Evolutionary conservation across 805 yeast species (phyloP), one percentile per base, ranked within the genome.

Genomic region (Lipomyces orientalis): DNA sequence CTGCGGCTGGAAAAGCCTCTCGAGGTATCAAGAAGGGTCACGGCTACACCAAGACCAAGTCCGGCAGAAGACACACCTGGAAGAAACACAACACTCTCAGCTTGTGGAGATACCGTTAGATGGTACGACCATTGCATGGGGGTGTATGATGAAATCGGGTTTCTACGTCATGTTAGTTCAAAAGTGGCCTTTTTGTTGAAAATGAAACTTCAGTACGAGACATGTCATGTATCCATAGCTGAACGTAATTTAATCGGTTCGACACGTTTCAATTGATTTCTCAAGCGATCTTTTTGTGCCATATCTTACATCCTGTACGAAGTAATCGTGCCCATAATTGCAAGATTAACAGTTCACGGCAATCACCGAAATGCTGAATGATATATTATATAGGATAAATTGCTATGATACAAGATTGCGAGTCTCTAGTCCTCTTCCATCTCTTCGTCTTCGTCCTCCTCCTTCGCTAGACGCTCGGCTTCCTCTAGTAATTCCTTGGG

Each of bases 21-120:
- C 91, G 99, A 89, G 99, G 99, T 91, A 92, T 95, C 89, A 93
- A 93, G 97, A 95, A 94, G 91, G 99, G 99, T 84, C 99, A 95
- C 94, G 86, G 87, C 84, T 95, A 80, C 97, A 88, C 90, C 97
- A 93, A 94, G 90, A 94, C 98, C 88, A 84, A 85, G 80, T 93
- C 97, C 80, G 99, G 99, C 83, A 93, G 98, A 67, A 63, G 72
- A 61, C 68, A 94, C 92, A 95, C 94, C 87, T 94, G 99, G 99
- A 95, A 94, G 92, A 91, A 88, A 84, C 93, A 94, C 88, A 95
- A 94, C 95, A 95, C 99, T 79, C 88, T 94, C 82, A 90, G 97
- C 78, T 86, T 94, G 86, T 94, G 99, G 99, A 91, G 99, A 90
- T 94, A 94, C 97, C 93, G 99, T 88, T 87, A 89, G 82, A 87